Evolutionary conservation across 2,329 filamentous ascomycete genomes (phyloP).

Genomic region (Penicillium brevicompactum): DNA sequence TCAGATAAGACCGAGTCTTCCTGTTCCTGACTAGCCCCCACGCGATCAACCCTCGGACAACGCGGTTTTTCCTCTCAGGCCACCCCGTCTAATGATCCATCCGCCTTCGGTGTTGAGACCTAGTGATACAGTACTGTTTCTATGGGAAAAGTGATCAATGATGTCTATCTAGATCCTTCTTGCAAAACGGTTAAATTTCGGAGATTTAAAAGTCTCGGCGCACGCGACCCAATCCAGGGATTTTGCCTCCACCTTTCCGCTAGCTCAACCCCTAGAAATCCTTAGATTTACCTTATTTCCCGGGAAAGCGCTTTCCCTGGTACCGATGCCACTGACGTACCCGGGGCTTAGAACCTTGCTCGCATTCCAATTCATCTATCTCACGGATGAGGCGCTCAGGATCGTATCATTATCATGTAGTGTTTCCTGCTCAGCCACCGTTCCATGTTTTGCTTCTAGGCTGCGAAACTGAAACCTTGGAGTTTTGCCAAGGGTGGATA

Average conservation of each 20-base stretch:
- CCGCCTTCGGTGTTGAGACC: background rate
- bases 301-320: slow-evolving; percentile 1
- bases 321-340: background rate
- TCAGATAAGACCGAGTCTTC: slow-evolving; percentile 6
- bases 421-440: background rate
- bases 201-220: background rate
- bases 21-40: background rate
- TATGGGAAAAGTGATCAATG: no score
- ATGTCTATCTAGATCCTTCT: no score
- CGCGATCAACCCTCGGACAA: background rate
- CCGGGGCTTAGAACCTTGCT: background rate
- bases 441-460: background rate
- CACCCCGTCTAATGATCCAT: background rate
- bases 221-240: background rate
- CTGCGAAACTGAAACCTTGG: background rate
- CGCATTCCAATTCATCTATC: background rate
- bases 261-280: background rate
- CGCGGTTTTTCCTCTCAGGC: background rate
- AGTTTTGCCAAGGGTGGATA: background rate
- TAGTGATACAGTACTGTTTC: no score
- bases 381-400: background rate
- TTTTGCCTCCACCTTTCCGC: background rate
- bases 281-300: background rate
- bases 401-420: background rate
- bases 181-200: background rate